Conservation (phyloP, 441 rosid genomes). For the Croton setiger region DNA sequence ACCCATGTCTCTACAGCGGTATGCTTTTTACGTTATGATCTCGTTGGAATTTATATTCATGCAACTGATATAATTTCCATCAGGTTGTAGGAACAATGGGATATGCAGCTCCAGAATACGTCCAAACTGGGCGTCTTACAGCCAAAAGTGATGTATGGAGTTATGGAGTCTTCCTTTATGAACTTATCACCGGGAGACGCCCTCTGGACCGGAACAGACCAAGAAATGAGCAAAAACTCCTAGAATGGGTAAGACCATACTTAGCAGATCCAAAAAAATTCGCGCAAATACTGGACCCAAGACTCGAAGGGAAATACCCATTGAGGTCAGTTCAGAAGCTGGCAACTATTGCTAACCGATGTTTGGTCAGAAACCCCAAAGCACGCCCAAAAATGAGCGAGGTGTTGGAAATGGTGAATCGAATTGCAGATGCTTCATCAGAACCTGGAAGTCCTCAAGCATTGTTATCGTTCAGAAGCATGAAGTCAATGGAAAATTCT, state of each 20-base stretch:
- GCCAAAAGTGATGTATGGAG: slow-evolving; percentile 92
- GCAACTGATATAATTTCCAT: slow-evolving; percentile 15
- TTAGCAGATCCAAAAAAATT: slow-evolving; percentile 58
- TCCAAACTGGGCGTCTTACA: slow-evolving; percentile 86
- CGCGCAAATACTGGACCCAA: slow-evolving; percentile 55
- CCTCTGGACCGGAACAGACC: slow-evolving; percentile 84
- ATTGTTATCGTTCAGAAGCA: neutral
- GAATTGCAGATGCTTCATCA: slow-evolving; percentile 43
- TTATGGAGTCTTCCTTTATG: slow-evolving; percentile 89
- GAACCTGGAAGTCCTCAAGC: slow-evolving; percentile 25
- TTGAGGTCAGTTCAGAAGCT: slow-evolving; percentile 62
- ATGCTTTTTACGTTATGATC: slow-evolving; percentile 24
- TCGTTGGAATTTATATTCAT: neutral
- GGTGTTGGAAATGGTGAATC: slow-evolving; percentile 69
- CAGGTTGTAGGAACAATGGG: slow-evolving; percentile 97
- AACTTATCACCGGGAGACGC: slow-evolving; percentile 83
- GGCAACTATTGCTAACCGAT: slow-evolving; percentile 64
- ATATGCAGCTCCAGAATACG: slow-evolving; percentile 93
- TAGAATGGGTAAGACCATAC: slow-evolving; percentile 89
- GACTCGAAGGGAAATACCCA: slow-evolving; percentile 56
- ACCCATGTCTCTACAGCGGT: slow-evolving; percentile 94
- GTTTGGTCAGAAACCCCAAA: slow-evolving; percentile 67
- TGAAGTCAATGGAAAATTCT: slow-evolving; percentile 22
- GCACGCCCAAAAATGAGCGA: slow-evolving; percentile 92
- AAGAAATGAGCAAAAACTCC: slow-evolving; percentile 72